These are phyloP conservation scores for Auriculariales sp. DNA, from an alignment of 768 basidiomycete genomes.

Conservation along the genomic window DNA sequence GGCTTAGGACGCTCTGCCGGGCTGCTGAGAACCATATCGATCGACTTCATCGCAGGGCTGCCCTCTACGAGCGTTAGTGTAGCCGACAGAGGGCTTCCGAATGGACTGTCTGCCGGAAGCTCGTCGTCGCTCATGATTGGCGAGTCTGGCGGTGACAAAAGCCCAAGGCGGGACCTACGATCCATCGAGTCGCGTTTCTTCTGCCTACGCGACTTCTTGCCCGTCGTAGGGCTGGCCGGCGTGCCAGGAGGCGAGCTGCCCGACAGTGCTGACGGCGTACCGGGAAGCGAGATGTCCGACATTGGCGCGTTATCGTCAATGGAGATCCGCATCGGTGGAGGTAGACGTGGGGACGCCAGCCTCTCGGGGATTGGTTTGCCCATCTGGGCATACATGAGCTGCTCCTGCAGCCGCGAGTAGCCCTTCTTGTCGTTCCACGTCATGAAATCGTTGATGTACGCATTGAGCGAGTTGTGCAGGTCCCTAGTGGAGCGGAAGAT, in stretches of 20 bases:
- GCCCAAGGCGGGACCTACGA: not conserved
- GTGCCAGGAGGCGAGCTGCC: not conserved
- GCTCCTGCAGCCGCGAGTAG: not conserved
- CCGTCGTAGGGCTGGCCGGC: not conserved
- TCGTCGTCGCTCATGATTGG: not conserved
- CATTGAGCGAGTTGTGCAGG: not conserved
- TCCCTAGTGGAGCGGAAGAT: not conserved
- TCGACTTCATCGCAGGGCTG: not conserved
- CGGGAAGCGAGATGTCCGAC: not conserved
- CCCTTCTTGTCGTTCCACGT: not conserved
- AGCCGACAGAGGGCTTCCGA: not conserved
- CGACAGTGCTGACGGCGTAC: not conserved
- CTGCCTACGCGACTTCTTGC: not conserved
- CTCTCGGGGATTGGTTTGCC: not conserved
- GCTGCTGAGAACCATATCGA: too few species aligned
- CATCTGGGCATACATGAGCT: not conserved
- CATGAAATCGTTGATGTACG: not conserved
- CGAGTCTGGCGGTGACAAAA: not conserved
- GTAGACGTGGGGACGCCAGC: not conserved
- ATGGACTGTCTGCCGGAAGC: not conserved
- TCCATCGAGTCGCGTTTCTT: not conserved
- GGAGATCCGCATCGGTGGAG: not conserved
- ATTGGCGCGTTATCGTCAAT: not conserved
- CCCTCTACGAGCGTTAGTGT: not conserved
- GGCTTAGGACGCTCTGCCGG: too few species aligned